A percentile compares a stretch with the other conserved stretches of the same genome.
Conservation (phyloP, 164 flowering plant species). For the Magnolia changhungtana region DNA sequence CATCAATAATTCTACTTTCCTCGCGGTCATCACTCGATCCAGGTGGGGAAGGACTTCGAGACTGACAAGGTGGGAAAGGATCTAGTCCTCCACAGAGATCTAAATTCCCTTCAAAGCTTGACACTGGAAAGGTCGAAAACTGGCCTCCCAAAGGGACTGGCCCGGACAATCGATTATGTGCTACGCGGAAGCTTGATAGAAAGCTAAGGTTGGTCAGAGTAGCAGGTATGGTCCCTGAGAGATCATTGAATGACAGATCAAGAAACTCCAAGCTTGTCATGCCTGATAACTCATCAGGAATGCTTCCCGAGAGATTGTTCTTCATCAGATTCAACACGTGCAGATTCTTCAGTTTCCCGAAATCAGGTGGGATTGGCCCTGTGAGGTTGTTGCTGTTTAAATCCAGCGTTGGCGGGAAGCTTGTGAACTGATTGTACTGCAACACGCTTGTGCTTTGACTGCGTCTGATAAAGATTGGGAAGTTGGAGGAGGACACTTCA, state of each 20-base stretch:
- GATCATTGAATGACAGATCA: constrained; percentile 24
- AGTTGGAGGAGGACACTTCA: constrained; percentile 32
- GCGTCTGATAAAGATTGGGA: constrained; percentile 63
- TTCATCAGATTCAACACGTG: constrained; percentile 15
- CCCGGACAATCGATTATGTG: constrained; percentile 47
- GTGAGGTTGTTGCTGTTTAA: constrained; percentile 12
- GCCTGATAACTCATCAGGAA: constrained; percentile 16
- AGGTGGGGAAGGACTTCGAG: neutral
- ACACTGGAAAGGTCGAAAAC: constrained; percentile 42
- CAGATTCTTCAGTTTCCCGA: constrained; percentile 17
- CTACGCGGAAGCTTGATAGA: constrained; percentile 35
- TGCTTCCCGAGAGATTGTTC: constrained; percentile 15
- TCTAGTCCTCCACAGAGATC: constrained; percentile 29
- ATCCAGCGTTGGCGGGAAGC: constrained; percentile 22
- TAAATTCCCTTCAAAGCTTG: constrained; percentile 50
- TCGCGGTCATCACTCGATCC: constrained; percentile 2
- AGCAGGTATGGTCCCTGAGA: constrained; percentile 26
- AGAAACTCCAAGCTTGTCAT: constrained; percentile 26
- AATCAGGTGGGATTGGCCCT: constrained; percentile 17
- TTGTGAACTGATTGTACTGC: constrained; percentile 13
- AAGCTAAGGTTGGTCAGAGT: constrained; percentile 23
- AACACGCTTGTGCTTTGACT: constrained; percentile 23
- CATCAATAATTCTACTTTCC: constrained; percentile 19
- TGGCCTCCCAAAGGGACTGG: constrained; percentile 56
- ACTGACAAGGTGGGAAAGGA: neutral